A percentile compares a stretch with the other conserved stretches of the same genome.
Evolutionary conservation across 2,329 filamentous ascomycete species (phyloP).

Genomic region (Macroventuria anomochaeta): DNA sequence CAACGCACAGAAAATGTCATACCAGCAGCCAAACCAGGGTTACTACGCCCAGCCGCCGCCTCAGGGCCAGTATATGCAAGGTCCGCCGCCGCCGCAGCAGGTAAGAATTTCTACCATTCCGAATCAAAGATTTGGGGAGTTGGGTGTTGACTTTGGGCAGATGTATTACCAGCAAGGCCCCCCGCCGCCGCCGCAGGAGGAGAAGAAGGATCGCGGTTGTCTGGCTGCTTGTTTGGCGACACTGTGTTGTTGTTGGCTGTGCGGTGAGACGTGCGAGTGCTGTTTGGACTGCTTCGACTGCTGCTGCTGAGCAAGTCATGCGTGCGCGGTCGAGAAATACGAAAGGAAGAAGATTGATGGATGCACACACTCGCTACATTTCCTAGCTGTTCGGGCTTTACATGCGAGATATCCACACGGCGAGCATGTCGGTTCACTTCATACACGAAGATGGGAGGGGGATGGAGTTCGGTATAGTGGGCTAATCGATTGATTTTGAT

Average conservation of each 20-base stretch:
- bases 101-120: constrained; percentile 24
- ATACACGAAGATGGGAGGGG: background rate
- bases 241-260: constrained; percentile 48
- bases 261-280: constrained; percentile 47
- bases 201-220: constrained; percentile 44
- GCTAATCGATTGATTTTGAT: constrained; percentile 2
- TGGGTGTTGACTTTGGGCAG: constrained; percentile 20
- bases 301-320: constrained; percentile 28
- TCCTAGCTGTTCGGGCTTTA: constrained; percentile 6
- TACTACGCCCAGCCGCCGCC: constrained; percentile 39
- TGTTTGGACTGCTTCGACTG: constrained; percentile 43
- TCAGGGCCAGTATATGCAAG: constrained; percentile 34
- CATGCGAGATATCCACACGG: constrained; percentile 9
- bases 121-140: background rate
- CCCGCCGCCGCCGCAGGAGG: constrained; percentile 31
- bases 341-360: no score
- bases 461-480: background rate
- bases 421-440: background rate
- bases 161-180: constrained; percentile 43
- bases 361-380: constrained; percentile 5
- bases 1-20: constrained; percentile 15
- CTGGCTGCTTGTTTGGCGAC: constrained; percentile 43
- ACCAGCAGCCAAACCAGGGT: constrained; percentile 27
- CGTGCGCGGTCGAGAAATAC: background rate
- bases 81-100: constrained; percentile 33